Conservation (phyloP, 2,329 filamentous ascomycete species). For the Teratosphaeria pseudoeucalypti region DNA sequence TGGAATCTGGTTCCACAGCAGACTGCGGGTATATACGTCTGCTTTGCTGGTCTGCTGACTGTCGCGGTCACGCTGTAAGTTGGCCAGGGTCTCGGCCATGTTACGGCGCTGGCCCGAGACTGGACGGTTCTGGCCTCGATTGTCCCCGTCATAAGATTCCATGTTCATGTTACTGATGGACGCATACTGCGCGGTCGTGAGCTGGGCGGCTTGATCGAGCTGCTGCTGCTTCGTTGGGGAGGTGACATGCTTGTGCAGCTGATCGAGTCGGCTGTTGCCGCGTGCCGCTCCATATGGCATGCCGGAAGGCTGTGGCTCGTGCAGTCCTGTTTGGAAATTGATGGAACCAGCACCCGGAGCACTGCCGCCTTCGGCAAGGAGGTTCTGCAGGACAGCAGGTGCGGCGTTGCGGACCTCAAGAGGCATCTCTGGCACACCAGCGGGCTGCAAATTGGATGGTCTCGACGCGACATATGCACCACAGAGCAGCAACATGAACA, state of each 20-base stretch:
- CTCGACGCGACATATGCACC: slow-evolving; percentile 94
- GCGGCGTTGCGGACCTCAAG: slow-evolving; percentile 73
- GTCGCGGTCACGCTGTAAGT: slow-evolving; percentile 53
- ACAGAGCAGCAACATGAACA: slow-evolving; percentile 93
- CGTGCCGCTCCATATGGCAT: slow-evolving; percentile 4
- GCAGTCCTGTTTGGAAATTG: not conserved
- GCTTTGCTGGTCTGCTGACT: slow-evolving; percentile 45
- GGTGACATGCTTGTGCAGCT: slow-evolving; percentile 37
- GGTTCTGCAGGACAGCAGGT: slow-evolving; percentile 65
- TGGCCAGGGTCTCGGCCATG: slow-evolving; percentile 68
- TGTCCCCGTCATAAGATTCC: slow-evolving; percentile 44
- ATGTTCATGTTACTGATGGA: slow-evolving; percentile 56
- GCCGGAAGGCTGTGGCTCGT: slow-evolving; percentile 17
- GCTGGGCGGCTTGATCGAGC: slow-evolving; percentile 75
- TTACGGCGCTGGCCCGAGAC: slow-evolving; percentile 48
- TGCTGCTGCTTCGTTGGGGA: slow-evolving; percentile 70
- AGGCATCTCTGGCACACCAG: slow-evolving; percentile 65
- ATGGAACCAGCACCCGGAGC: not conserved
- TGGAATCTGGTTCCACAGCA: slow-evolving; percentile 91
- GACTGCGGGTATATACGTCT: slow-evolving; percentile 83
- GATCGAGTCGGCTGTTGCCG: slow-evolving; percentile 22
- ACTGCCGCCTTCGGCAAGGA: slow-evolving; percentile 27
- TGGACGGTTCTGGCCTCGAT: slow-evolving; percentile 7
- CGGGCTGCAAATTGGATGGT: slow-evolving; percentile 56
- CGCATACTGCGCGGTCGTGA: slow-evolving; percentile 82